These are phyloP conservation scores for Lactarius tabidus DNA, from an alignment of 768 basidiomycete genomes.

Conservation along the genomic window DNA sequence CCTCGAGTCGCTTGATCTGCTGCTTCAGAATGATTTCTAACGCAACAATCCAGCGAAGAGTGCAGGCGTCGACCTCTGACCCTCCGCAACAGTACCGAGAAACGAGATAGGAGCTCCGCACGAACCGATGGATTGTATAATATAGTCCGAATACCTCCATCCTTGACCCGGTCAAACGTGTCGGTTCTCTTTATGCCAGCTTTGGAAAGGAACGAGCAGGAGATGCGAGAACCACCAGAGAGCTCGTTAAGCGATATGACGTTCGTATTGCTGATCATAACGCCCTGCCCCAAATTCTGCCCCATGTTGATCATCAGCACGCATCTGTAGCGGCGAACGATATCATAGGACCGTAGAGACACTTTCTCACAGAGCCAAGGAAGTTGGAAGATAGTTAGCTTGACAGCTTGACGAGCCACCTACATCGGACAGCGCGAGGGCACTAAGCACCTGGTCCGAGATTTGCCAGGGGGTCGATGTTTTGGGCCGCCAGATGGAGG, in stretches of 20 bases:
- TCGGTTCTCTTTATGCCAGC: conserved; percentile 94
- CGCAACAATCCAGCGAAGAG: conserved; percentile 96
- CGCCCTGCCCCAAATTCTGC: too few relatives aligned
- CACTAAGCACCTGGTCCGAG: too few relatives aligned
- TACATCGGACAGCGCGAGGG: too few relatives aligned
- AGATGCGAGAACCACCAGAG: conserved; percentile 96
- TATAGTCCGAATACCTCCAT: conserved; percentile 93
- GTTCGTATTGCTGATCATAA: conserved; percentile 96
- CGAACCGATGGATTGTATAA: conserved; percentile 95
- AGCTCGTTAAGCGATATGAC: conserved; percentile 94
- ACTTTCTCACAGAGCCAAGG: too few relatives aligned
- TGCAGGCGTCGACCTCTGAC: conserved; percentile 88
- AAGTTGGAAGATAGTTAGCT: too few relatives aligned
- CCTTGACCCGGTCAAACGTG: conserved; percentile 98
- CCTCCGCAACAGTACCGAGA: not conserved
- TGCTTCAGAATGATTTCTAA: conserved; percentile 99
- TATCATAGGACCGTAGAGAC: too few relatives aligned
- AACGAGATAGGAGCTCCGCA: conserved; percentile 20
- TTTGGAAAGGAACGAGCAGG: conserved; percentile 98
- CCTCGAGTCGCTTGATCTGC: conserved; percentile 95
- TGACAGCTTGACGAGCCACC: too few relatives aligned
- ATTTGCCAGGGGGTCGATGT: too few relatives aligned
- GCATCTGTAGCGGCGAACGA: too few relatives aligned
- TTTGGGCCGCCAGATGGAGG: too few relatives aligned
- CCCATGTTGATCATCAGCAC: too few relatives aligned